Evolutionary conservation across 257 asterid genomes (phyloP).

Genomic region (Parsonsia alboflavescens): DNA sequence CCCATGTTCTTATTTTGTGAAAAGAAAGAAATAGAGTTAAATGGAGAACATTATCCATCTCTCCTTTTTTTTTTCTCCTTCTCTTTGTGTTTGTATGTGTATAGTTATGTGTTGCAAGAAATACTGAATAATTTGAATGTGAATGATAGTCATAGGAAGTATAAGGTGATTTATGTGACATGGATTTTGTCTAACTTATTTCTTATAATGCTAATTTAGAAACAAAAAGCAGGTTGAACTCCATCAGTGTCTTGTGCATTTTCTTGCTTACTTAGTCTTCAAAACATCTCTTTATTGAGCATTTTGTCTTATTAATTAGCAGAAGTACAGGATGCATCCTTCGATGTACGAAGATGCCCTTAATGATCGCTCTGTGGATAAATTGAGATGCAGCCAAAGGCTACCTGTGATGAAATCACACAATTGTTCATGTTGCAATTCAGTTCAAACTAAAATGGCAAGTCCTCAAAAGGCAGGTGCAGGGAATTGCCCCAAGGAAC

Average conservation of each 20-base stretch:
- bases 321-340: constrained; percentile 59
- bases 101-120: background rate
- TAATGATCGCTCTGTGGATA: constrained; percentile 32
- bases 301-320: constrained; percentile 22
- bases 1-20: background rate
- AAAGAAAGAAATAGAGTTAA: background rate
- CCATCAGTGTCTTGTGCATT: background rate
- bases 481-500: constrained; percentile 22
- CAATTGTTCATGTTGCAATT: constrained; percentile 39
- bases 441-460: constrained; percentile 22
- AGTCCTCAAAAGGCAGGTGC: constrained; percentile 26
- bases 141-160: background rate
- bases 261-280: background rate
- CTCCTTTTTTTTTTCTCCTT: background rate
- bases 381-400: constrained; percentile 51
- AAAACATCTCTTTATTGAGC: constrained; percentile 10
- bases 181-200: background rate
- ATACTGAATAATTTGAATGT: background rate
- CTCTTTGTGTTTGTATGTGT: too few relatives aligned
- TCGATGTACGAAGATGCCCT: constrained; percentile 51
- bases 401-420: constrained; percentile 26
- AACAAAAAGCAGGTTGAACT: background rate
- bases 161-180: background rate
- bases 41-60: background rate
- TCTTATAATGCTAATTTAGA: background rate